Percentiles rank a stretch among this genome's conserved stretches.
Evolutionary conservation across 306 rosid genomes (phyloP).

Genomic region (Ziziphus jujuba): DNA sequence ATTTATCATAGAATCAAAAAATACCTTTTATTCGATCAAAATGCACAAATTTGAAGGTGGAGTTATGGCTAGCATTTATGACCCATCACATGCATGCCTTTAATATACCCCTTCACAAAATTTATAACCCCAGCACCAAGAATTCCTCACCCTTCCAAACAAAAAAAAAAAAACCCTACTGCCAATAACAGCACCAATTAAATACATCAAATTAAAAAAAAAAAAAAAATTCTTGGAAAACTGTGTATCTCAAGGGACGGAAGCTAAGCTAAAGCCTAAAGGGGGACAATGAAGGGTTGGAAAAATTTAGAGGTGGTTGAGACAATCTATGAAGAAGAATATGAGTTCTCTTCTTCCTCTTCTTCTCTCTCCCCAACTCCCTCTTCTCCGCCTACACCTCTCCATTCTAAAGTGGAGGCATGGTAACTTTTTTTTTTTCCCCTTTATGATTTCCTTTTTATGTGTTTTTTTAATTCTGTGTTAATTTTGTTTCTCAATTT

Average conservation of each 20-base stretch:
- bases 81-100: constrained; percentile 59
- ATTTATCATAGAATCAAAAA: too few species aligned
- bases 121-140: constrained; percentile 27
- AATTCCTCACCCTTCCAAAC: constrained; percentile 30
- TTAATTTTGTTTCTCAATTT: too few species aligned
- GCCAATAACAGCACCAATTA: constrained; percentile 20
- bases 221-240: not conserved
- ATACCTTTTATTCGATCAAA: too few species aligned
- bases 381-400: constrained; percentile 63
- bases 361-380: constrained; percentile 63
- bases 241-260: constrained; percentile 7
- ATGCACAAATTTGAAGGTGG: not conserved
- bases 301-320: constrained; percentile 57
- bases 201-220: not conserved
- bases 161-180: constrained; percentile 19
- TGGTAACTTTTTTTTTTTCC: constrained; percentile 40
- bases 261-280: constrained; percentile 2
- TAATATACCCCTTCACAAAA: constrained; percentile 38
- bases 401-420: constrained; percentile 50
- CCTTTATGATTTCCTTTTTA: not conserved
- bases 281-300: constrained; percentile 45
- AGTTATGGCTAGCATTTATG: constrained; percentile 60
- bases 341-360: constrained; percentile 57
- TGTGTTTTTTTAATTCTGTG: not conserved
- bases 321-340: constrained; percentile 83